A percentile compares a stretch with the other conserved stretches of the same genome.
Conservation (phyloP, 768 basidiomycete species). For the Suillus plorans region DNA sequence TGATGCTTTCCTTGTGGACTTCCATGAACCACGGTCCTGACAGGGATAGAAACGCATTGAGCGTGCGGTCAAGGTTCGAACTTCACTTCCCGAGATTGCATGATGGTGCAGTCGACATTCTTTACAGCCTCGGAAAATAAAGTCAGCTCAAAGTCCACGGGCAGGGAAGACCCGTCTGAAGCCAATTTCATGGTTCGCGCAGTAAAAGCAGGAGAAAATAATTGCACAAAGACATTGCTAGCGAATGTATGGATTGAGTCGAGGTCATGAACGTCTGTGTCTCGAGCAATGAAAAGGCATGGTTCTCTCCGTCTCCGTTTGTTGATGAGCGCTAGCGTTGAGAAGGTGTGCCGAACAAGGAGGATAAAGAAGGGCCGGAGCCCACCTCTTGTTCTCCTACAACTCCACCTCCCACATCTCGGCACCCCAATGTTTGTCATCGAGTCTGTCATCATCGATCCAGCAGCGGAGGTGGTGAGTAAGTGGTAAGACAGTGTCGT, state of each 20-base stretch:
- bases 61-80: conserved; percentile 52
- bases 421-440: conserved; percentile 62
- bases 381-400: conserved; percentile 79
- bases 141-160: conserved; percentile 55
- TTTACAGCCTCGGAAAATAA: conserved; percentile 83
- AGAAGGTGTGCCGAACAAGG: conserved; percentile 40
- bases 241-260: conserved; percentile 83
- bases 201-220: conserved; percentile 59
- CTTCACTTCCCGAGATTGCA: conserved; percentile 56
- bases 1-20: conserved; percentile 75
- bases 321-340: conserved; percentile 51
- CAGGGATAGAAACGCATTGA: conserved; percentile 63
- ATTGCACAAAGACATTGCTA: conserved; percentile 72
- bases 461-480: conserved; percentile 32
- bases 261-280: conserved; percentile 84
- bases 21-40: conserved; percentile 84
- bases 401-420: conserved; percentile 70
- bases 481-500: conserved; percentile 54
- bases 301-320: conserved; percentile 66
- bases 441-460: conserved; percentile 65
- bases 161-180: conserved; percentile 16
- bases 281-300: conserved; percentile 83
- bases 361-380: conserved; percentile 13
- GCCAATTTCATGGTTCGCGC: conserved; percentile 15
- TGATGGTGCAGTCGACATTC: conserved; percentile 67